These are phyloP conservation scores for Gonium pectorale DNA, from an alignment of 139 green algal species.

Conservation along the genomic window DNA sequence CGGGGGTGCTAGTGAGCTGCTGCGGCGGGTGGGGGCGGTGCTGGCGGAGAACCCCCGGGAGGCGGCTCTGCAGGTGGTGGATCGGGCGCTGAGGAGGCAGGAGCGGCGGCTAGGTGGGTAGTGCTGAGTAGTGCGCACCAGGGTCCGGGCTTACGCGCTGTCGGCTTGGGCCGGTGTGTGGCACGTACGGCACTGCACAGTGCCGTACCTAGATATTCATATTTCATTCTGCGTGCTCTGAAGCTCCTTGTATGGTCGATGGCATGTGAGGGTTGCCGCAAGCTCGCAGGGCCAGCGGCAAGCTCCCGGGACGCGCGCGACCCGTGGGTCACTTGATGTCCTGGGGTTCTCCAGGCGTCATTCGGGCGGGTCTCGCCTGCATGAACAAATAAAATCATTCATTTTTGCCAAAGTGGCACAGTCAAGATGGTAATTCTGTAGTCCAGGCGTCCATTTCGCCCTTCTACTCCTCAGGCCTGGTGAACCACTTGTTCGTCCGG, in stretches of 20 bases:
- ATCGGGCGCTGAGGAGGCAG: not conserved
- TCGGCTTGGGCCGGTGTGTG: not conserved
- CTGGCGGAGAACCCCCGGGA: constrained; percentile 18
- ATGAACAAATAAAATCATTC: too few relatives aligned
- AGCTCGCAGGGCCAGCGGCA: not conserved
- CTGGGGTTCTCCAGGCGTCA: too few relatives aligned
- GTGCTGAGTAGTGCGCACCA: not conserved
- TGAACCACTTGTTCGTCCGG: constrained; percentile 5
- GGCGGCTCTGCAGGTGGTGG: not conserved
- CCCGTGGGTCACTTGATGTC: too few relatives aligned
- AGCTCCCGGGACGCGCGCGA: not conserved
- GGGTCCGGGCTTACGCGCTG: not conserved
- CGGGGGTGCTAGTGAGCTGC: not conserved
- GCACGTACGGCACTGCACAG: not conserved
- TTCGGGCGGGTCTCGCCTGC: too few relatives aligned
- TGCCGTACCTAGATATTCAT: too few relatives aligned
- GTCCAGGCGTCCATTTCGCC: not conserved
- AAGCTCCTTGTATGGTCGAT: not conserved
- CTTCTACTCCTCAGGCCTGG: not conserved
- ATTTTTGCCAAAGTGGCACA: too few relatives aligned
- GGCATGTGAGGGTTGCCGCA: not conserved
- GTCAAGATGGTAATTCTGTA: too few relatives aligned
- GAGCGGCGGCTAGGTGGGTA: constrained; percentile 21
- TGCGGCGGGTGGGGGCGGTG: constrained; percentile 1
- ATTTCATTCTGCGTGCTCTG: too few relatives aligned